phyloP scores from a whole-genome alignment of 2,329 filamentous ascomycete species.

The Aspergillus oerlinghausenensis region DNA sequence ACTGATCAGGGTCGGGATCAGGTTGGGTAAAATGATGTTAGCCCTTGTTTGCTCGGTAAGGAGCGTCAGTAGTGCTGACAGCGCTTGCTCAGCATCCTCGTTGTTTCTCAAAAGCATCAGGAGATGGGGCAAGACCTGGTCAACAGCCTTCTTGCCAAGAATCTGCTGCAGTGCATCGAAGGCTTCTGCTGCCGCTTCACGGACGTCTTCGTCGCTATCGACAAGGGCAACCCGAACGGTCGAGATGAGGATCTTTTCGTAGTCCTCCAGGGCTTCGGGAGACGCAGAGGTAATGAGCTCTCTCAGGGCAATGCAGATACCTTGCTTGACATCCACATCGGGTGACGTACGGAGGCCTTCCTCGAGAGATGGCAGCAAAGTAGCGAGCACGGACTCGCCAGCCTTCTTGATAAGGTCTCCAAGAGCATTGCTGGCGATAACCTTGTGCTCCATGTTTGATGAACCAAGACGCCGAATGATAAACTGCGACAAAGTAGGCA shows the following conservation, averaged over 20 bases:
- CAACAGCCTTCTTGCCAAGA: constrained; percentile 87
- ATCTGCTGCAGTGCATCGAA: constrained; percentile 94
- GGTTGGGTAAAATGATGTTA: constrained; percentile 93
- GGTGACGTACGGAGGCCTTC: constrained; percentile 83
- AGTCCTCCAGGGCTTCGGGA: constrained; percentile 82
- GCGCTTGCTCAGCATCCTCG: constrained; percentile 81
- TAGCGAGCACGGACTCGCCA: constrained; percentile 86
- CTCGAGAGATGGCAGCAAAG: constrained; percentile 83
- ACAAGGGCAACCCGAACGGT: constrained; percentile 90
- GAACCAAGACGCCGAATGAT: constrained; percentile 91
- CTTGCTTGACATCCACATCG: constrained; percentile 89
- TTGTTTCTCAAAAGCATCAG: constrained; percentile 84
- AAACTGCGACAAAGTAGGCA: constrained; percentile 89
- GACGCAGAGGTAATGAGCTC: constrained; percentile 90
- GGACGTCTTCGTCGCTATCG: constrained; percentile 81
- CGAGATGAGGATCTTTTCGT: constrained; percentile 90
- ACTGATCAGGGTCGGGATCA: constrained; percentile 86
- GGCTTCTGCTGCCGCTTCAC: constrained; percentile 92
- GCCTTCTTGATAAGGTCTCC: constrained; percentile 96
- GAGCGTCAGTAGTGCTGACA: constrained; percentile 86
- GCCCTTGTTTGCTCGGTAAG: constrained; percentile 90
- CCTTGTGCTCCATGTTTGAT: constrained; percentile 97
- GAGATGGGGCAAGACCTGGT: constrained; percentile 89
- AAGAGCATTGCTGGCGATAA: constrained; percentile 94
- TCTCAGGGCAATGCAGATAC: constrained; percentile 92